phyloP scores from a whole-genome alignment of 257 asterid species.

The Anisodus tanguticus region DNA sequence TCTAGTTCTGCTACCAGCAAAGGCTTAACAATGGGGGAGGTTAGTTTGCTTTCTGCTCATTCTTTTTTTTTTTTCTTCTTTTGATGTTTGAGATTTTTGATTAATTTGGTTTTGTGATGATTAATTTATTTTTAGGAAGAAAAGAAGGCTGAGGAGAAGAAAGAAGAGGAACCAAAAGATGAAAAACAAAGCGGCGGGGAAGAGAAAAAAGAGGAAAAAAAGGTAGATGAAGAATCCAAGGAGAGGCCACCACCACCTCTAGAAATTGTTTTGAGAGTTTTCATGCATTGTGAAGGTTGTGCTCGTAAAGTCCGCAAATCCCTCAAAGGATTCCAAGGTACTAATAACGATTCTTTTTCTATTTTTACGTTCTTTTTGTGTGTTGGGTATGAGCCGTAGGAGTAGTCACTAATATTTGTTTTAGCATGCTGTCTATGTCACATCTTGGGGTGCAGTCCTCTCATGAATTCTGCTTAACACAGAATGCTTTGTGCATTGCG shows the following conservation, averaged over 20 bases:
- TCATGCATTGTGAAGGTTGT: conserved; percentile 99
- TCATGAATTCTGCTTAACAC: too few relatives aligned
- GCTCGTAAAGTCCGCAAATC: conserved; percentile 89
- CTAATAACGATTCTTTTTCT: neutral
- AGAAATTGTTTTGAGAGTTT: conserved; percentile 75
- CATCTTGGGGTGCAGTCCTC: too few relatives aligned
- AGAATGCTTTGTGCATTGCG: too few relatives aligned
- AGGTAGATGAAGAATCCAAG: conserved; percentile 28
- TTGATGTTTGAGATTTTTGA: neutral
- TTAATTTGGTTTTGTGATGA: neutral
- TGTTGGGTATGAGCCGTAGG: too few relatives aligned
- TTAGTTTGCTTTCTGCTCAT: neutral
- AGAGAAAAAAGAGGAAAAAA: conserved; percentile 37
- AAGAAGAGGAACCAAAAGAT: conserved; percentile 47
- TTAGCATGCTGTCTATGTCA: too few relatives aligned
- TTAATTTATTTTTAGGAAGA: conserved; percentile 34
- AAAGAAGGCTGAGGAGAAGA: conserved; percentile 45
- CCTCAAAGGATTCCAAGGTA: conserved; percentile 86
- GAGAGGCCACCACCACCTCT: conserved; percentile 64
- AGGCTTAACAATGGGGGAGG: conserved; percentile 42
- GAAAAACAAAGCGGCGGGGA: conserved; percentile 36
- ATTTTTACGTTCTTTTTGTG: neutral
- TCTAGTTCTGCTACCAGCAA: neutral
- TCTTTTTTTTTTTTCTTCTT: neutral
- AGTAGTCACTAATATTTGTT: too few relatives aligned